Conservation (phyloP, 495 filamentous ascomycete species). For the Lophium mytilinum region DNA sequence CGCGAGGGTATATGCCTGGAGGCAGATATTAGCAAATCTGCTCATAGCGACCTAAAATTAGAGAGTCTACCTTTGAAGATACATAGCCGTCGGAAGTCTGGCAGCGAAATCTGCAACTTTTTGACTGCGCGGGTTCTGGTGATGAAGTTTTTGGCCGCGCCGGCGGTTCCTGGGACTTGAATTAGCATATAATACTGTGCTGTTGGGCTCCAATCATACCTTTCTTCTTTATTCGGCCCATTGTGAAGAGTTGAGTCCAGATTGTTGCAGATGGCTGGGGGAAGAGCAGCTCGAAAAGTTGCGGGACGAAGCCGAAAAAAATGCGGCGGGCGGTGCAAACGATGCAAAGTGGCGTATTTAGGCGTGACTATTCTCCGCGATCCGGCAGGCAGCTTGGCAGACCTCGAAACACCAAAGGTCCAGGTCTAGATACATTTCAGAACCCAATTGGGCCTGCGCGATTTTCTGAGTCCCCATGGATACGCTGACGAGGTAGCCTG, state of each 20-base stretch:
- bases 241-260: background rate
- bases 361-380: conserved; percentile 4
- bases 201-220: conserved; percentile 39
- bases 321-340: background rate
- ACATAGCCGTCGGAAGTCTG: conserved; percentile 94
- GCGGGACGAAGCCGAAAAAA: conserved; percentile 19
- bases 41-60: background rate
- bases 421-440: background rate
- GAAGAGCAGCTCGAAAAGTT: background rate
- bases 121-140: conserved; percentile 92
- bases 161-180: conserved; percentile 58
- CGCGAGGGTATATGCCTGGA: conserved; percentile 85
- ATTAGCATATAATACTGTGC: background rate
- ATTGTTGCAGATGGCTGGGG: background rate
- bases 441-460: background rate
- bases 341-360: background rate
- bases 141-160: conserved; percentile 96
- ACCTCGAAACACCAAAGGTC: background rate
- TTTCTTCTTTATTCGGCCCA: conserved; percentile 75
- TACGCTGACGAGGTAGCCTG: background rate
- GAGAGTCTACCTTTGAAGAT: conserved; percentile 76
- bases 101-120: conserved; percentile 93
- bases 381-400: conserved; percentile 1
- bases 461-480: background rate
- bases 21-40: too few relatives aligned